Percentiles rank a stretch among this genome's conserved stretches.
phyloP scores from a whole-genome alignment of 2,329 filamentous ascomycete species.

The Talaromyces sp. region DNA sequence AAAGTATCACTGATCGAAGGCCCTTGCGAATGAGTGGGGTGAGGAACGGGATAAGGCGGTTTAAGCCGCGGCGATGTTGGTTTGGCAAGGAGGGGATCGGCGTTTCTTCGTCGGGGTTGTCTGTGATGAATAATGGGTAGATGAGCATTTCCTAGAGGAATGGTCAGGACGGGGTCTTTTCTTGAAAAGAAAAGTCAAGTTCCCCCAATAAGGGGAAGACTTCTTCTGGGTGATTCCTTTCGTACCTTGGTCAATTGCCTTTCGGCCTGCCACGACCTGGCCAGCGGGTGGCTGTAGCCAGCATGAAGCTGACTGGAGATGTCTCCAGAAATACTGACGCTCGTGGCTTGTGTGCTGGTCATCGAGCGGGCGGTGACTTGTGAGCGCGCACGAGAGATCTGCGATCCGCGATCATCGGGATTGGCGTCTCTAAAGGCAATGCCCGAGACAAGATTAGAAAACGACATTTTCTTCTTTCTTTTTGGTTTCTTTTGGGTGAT shows the following conservation, averaged over 20 bases:
- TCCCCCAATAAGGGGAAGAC: too few relatives aligned
- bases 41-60: conserved; percentile 77
- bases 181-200: too few relatives aligned
- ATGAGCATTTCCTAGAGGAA: conserved; percentile 83
- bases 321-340: conserved; percentile 52
- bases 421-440: conserved; percentile 40
- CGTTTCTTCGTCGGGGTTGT: conserved; percentile 86
- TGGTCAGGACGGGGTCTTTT: not conserved
- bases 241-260: conserved; percentile 76
- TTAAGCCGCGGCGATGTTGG: conserved; percentile 81
- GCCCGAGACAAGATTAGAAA: conserved; percentile 46
- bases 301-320: conserved; percentile 80
- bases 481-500: not conserved
- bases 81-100: conserved; percentile 86
- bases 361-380: conserved; percentile 37
- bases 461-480: conserved; percentile 35
- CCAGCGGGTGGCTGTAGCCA: conserved; percentile 74
- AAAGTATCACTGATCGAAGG: conserved; percentile 86
- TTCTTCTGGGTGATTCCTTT: conserved; percentile 2
- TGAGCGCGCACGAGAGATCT: conserved; percentile 36
- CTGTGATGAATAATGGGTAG: conserved; percentile 93
- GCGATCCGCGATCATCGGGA: conserved; percentile 37
- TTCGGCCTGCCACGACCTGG: conserved; percentile 76
- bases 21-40: conserved; percentile 84
- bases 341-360: conserved; percentile 44